Evolutionary conservation across 768 basidiomycete genomes (phyloP).

Genomic region (Albatrellus ellisii): DNA sequence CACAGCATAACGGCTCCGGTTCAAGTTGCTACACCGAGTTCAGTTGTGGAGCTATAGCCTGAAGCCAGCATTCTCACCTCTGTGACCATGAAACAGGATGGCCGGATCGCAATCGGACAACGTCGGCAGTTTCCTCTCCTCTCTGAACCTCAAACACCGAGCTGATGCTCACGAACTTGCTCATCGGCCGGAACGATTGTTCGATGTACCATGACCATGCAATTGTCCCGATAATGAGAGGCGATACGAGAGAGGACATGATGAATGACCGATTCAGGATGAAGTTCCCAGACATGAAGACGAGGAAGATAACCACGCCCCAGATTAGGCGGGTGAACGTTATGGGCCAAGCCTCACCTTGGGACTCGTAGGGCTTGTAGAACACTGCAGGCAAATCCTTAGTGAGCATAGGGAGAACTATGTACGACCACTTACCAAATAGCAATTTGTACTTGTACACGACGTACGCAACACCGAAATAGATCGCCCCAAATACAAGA

Average conservation of each 20-base stretch:
- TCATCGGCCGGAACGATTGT: conserved; percentile 54
- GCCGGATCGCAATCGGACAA: conserved; percentile 59
- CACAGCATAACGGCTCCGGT: conserved; percentile 76
- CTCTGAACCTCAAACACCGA: conserved; percentile 83
- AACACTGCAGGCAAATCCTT: conserved; percentile 47
- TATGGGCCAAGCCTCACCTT: conserved; percentile 96
- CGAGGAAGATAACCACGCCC: conserved; percentile 85
- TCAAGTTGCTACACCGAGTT: conserved; percentile 48
- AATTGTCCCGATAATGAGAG: conserved; percentile 63
- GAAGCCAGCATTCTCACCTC: conserved; percentile 35
- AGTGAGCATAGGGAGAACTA: neutral
- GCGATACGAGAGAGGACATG: conserved; percentile 51
- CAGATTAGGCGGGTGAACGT: conserved; percentile 87
- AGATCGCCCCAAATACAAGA: conserved; percentile 87
- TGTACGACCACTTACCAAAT: conserved; percentile 49
- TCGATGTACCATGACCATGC: conserved; percentile 76
- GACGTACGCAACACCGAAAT: conserved; percentile 92
- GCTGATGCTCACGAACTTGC: conserved; percentile 74
- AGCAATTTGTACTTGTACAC: conserved; percentile 98
- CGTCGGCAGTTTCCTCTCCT: conserved; percentile 76
- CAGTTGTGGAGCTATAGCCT: neutral
- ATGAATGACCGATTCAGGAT: conserved; percentile 48
- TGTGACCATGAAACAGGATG: conserved; percentile 86
- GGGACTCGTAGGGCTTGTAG: conserved; percentile 96
- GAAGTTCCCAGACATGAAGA: conserved; percentile 98